phyloP scores from a whole-genome alignment of 1,139 yeast species.

The Geotrichum citri-aurantii region DNA sequence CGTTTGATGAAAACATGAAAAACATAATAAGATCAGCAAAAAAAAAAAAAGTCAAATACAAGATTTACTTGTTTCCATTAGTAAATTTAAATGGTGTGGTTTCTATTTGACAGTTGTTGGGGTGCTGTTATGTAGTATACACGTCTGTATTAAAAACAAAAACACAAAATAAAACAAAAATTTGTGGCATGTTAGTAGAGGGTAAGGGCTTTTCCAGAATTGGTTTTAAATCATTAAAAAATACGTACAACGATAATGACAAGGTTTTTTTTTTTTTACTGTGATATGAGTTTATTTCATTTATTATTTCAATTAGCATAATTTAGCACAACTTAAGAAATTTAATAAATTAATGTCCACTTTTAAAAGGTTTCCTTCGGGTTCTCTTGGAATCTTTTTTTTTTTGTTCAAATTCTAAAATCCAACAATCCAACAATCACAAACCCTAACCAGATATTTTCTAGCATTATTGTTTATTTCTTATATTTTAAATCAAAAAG shows the following conservation, averaged over 20 bases:
- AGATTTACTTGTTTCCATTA: neutral
- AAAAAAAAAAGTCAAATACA: no score
- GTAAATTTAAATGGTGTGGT: neutral
- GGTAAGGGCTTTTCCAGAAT: neutral
- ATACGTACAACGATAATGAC: no score
- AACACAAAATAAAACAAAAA: neutral
- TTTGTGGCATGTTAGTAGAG: neutral
- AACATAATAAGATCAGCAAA: no score
- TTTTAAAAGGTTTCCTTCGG: no score
- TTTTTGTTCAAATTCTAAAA: neutral
- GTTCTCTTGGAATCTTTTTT: neutral
- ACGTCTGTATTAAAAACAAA: neutral
- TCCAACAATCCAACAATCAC: neutral
- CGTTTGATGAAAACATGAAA: neutral
- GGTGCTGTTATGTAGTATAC: neutral
- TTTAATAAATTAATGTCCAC: no score
- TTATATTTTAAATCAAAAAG: neutral
- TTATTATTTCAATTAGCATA: no score
- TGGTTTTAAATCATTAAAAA: no score
- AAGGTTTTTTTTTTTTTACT: no score
- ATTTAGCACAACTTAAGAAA: no score
- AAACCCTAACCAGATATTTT: neutral
- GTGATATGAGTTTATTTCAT: no score
- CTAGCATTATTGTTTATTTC: neutral
- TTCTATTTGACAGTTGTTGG: neutral